Evolutionary conservation across 371 early-diverging fungal genomes (phyloP), one percentile per base, ranked within the genome.

Genomic region (Mortierella sp.): DNA sequence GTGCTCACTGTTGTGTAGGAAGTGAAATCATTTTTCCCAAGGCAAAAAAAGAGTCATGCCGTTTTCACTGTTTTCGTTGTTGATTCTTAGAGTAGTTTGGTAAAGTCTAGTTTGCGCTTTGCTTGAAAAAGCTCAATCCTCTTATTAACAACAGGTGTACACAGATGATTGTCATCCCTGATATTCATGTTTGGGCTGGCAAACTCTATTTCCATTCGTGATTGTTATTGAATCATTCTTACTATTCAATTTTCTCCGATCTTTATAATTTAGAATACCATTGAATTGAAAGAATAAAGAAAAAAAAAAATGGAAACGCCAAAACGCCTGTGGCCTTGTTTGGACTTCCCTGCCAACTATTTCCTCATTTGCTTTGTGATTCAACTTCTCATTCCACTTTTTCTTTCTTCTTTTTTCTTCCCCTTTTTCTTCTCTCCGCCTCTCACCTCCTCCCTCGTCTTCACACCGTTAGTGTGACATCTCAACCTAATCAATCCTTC

Each of bases 341-440:
- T 45, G 45, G 45, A n/a, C 50, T 8, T n/a, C 50, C 16, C n/a
- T 50, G 50, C n/a, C 50, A n/a, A 28, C 28, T 28, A 28, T 28
- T 28, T 28, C 28, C 32, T 28, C 55, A 55, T 28, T 28, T 13
- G 4, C 9, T 16, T 59, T 59, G 9, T 58, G 13, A 58, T 15
- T 28, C 8, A n/a, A 38, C 24, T n/a, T 38, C 22, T 59, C 41
- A 38, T 58, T 28, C 58, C 9, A 28, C 28, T 28, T 57, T 16
- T 10, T 33, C 24, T 57, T 53, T 41, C 59, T 43, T 69, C 45
- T 28, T 57, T 45, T 45, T 33, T 33, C 28, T 52, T 52, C 52
- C 28, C 32, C 57, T 22, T 62, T 58, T 22, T 33, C 19, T 45
- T 22, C 22, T 59, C 55, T 55, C 28, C 33, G 50, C 16, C 57